A percentile compares a stretch with the other conserved stretches of the same genome.
These are phyloP conservation scores for Elaeagnus macrophylla DNA, from an alignment of 306 rosid species.

Conservation along the genomic window DNA sequence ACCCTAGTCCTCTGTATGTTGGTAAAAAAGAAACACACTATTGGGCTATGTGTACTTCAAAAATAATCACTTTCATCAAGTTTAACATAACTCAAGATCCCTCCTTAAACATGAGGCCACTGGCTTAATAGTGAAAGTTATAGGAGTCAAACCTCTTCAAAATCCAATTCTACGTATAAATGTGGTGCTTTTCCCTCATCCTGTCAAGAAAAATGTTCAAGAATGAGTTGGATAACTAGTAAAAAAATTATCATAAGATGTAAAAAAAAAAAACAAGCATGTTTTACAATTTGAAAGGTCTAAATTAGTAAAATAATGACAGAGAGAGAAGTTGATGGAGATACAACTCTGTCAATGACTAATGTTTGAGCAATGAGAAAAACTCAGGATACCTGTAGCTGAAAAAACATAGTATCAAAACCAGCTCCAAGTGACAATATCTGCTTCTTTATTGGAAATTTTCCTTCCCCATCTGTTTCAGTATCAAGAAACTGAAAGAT, in stretches of 20 bases:
- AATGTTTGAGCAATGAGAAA: conserved; percentile 19
- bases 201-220: conserved; percentile 32
- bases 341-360: conserved; percentile 4
- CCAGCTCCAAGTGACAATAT: conserved; percentile 83
- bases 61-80: not conserved
- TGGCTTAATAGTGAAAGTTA: conserved; percentile 5
- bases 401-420: conserved; percentile 83
- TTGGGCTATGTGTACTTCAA: too few relatives aligned
- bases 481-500: conserved; percentile 68
- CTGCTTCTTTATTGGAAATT: conserved; percentile 30
- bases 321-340: not conserved
- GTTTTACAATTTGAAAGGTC: not conserved
- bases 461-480: conserved; percentile 25
- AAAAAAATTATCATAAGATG: not conserved
- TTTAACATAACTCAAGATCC: conserved; percentile 5
- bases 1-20: too few relatives aligned
- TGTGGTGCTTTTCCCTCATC: conserved; percentile 72
- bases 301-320: not conserved
- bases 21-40: too few relatives aligned
- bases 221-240: not conserved
- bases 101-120: conserved; percentile 3
- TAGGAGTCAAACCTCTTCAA: conserved; percentile 64
- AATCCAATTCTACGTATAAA: conserved; percentile 89
- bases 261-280: too few relatives aligned
- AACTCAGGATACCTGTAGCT: conserved; percentile 65